phyloP scores from a whole-genome alignment of 2,329 filamentous ascomycete species.

The Sporothrix brasiliensis region DNA sequence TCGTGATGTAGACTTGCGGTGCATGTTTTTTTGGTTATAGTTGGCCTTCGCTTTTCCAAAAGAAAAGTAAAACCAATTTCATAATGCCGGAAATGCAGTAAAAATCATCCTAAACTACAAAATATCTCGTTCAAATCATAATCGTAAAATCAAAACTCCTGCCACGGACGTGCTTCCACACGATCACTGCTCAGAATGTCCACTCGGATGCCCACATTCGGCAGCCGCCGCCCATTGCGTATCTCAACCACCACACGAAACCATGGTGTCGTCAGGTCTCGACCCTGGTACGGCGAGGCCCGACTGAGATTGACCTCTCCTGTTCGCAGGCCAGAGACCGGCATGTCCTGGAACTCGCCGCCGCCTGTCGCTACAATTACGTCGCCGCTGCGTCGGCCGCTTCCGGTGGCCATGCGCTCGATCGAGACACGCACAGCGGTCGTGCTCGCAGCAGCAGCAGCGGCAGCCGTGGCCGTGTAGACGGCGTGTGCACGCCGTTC shows the following conservation, averaged over 20 bases:
- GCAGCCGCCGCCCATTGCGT: constrained; percentile 60
- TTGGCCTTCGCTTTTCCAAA: too few relatives aligned
- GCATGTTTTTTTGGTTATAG: too few relatives aligned
- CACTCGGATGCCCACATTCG: constrained; percentile 52
- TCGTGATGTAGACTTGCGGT: too few relatives aligned
- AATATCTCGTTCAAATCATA: not conserved
- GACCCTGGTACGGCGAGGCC: constrained; percentile 21
- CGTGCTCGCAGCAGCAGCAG: constrained; percentile 39
- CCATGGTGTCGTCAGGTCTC: constrained; percentile 61
- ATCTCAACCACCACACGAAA: constrained; percentile 70
- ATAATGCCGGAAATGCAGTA: too few relatives aligned
- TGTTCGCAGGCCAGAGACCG: constrained; percentile 46
- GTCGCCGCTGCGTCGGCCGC: constrained; percentile 50
- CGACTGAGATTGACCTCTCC: constrained; percentile 31
- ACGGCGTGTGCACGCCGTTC: constrained; percentile 32
- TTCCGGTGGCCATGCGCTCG: constrained; percentile 51
- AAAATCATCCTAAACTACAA: too few relatives aligned
- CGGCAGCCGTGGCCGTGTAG: constrained; percentile 37
- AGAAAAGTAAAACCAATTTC: too few relatives aligned
- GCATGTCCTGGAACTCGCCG: constrained; percentile 73
- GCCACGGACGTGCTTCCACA: constrained; percentile 51
- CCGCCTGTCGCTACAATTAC: constrained; percentile 67
- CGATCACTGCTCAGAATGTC: constrained; percentile 57
- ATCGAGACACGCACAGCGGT: constrained; percentile 67
- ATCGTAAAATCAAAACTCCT: constrained; percentile 36